Evolutionary conservation across 768 basidiomycete genomes (phyloP).

Genomic region (Leccinellum luteum): DNA sequence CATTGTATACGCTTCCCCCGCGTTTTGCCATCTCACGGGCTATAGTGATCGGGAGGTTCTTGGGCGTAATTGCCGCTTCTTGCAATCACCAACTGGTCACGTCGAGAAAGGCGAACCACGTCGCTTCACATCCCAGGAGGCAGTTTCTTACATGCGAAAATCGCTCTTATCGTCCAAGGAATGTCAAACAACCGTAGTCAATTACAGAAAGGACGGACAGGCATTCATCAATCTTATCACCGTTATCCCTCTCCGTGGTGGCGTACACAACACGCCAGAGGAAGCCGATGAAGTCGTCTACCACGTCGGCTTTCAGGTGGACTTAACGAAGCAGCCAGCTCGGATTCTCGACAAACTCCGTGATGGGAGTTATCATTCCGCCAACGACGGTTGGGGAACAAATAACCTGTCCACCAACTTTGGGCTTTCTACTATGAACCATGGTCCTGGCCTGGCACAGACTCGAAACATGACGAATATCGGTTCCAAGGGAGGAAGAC

Average conservation of each 20-base stretch:
- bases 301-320: conserved; percentile 95
- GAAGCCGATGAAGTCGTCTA: conserved; percentile 74
- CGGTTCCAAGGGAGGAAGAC: conserved; percentile 22
- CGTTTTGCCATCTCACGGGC: conserved; percentile 76
- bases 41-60: conserved; percentile 75
- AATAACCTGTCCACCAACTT: background rate
- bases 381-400: conserved; percentile 46
- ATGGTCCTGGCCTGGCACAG: conserved; percentile 11
- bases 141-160: conserved; percentile 67
- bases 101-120: conserved; percentile 52
- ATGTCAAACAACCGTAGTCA: conserved; percentile 83
- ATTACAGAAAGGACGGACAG: conserved; percentile 81
- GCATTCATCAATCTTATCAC: conserved; percentile 93
- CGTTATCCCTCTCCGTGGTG: conserved; percentile 81
- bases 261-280: conserved; percentile 40
- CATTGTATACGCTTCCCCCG: conserved; percentile 87
- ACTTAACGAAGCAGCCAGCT: conserved; percentile 83
- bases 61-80: conserved; percentile 88
- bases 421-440: background rate
- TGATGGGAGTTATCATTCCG: conserved; percentile 68
- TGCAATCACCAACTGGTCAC: conserved; percentile 72
- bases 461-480: conserved; percentile 20
- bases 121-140: conserved; percentile 59
- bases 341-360: conserved; percentile 76
- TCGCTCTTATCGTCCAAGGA: conserved; percentile 74